Percentiles rank a stretch among this genome's conserved stretches.
These are phyloP conservation scores for Phaseolus coccineus DNA, from an alignment of 331 rosid species.

Conservation along the genomic window DNA sequence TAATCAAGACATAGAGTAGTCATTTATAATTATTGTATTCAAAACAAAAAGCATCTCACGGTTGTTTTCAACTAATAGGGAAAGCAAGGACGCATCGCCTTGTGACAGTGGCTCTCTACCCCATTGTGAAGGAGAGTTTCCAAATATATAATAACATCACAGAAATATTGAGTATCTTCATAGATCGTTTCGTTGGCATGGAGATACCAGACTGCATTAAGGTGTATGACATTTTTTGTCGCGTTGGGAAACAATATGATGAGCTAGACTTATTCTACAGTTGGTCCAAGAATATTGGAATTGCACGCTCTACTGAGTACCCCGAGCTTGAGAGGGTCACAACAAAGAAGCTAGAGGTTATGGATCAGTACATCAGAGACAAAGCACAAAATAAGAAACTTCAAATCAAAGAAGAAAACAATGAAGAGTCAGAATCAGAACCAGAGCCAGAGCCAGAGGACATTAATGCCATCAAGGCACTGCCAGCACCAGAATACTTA, in stretches of 20 bases:
- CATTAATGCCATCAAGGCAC: constrained; percentile 64
- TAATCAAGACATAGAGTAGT: neutral
- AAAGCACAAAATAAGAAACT: constrained; percentile 47
- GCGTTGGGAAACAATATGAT: constrained; percentile 79
- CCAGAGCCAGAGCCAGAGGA: constrained; percentile 47
- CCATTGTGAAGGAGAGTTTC: constrained; percentile 80
- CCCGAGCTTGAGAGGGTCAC: constrained; percentile 85
- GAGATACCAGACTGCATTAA: constrained; percentile 59
- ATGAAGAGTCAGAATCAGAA: constrained; percentile 38
- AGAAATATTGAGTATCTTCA: constrained; percentile 61
- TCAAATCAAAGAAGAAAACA: neutral
- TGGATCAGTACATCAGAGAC: constrained; percentile 78
- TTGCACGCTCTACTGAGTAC: constrained; percentile 81
- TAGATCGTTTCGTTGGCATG: constrained; percentile 72
- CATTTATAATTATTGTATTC: neutral
- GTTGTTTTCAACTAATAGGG: constrained; percentile 55
- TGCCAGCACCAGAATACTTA: constrained; percentile 70
- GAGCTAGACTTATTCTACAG: constrained; percentile 71
- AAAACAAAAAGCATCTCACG: constrained; percentile 31
- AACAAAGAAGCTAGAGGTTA: constrained; percentile 66
- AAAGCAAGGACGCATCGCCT: constrained; percentile 70
- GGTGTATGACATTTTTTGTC: constrained; percentile 75
- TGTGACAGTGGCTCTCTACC: constrained; percentile 76
- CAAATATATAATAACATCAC: constrained; percentile 71
- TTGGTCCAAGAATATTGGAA: constrained; percentile 74